These are phyloP conservation scores for Neonectria sp. DNA, from an alignment of 2,329 filamentous ascomycete genomes.

Conservation along the genomic window DNA sequence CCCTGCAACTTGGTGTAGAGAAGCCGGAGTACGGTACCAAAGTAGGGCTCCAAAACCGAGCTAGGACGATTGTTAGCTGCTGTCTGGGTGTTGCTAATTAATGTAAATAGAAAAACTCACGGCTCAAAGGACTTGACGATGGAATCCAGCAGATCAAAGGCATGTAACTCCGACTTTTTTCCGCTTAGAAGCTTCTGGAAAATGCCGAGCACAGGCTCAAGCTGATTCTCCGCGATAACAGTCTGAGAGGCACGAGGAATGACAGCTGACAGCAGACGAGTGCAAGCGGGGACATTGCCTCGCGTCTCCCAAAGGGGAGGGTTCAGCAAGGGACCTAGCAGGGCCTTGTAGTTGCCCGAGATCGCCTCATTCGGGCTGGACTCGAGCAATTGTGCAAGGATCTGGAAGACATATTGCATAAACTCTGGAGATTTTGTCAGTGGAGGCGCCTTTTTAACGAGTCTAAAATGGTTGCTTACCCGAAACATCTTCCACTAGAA, in stretches of 20 bases:
- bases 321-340: constrained; percentile 84
- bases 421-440: constrained; percentile 76
- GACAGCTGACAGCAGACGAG: constrained; percentile 86
- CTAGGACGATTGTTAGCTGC: constrained; percentile 58
- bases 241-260: constrained; percentile 82
- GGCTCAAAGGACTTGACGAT: constrained; percentile 81
- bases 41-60: constrained; percentile 79
- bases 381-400: constrained; percentile 92
- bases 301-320: constrained; percentile 92
- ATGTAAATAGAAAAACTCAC: constrained; percentile 61
- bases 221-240: constrained; percentile 84
- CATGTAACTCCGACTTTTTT: constrained; percentile 88
- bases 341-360: constrained; percentile 83
- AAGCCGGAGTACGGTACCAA: constrained; percentile 83
- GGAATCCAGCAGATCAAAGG: constrained; percentile 91
- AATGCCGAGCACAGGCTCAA: constrained; percentile 92
- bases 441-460: not conserved
- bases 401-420: constrained; percentile 95
- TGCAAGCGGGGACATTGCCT: constrained; percentile 93
- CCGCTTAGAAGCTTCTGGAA: constrained; percentile 90
- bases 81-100: not conserved
- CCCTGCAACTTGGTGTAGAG: constrained; percentile 85
- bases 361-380: constrained; percentile 84
- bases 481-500: constrained; percentile 86
- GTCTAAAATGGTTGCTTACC: constrained; percentile 61